phyloP scores from a whole-genome alignment of 768 basidiomycete genomes.

The Lactifluus pinguis region DNA sequence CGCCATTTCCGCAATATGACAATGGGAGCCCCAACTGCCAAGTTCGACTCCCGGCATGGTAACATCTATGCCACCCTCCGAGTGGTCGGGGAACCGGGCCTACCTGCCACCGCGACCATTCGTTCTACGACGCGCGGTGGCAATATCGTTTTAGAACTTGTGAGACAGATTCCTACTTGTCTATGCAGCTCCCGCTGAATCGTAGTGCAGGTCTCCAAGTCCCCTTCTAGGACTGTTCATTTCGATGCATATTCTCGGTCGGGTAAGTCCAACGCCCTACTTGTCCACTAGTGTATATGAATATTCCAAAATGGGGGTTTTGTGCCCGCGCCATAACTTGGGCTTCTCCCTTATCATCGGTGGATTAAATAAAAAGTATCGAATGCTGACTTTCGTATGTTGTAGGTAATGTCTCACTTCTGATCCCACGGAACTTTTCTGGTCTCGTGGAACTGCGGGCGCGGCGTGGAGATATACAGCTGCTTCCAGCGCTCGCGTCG shows the following conservation, averaged over 20 bases:
- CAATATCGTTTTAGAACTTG: constrained; percentile 15
- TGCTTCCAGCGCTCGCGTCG: constrained; percentile 12
- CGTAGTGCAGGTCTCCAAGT: constrained; percentile 5
- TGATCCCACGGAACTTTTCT: constrained; percentile 17
- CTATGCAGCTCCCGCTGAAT: background rate
- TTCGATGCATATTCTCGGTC: constrained; percentile 14
- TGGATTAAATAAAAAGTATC: background rate
- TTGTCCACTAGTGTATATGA: background rate
- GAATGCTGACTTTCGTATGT: constrained; percentile 8
- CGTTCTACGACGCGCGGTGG: constrained; percentile 2
- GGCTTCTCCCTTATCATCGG: constrained; percentile 3
- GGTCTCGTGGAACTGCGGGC: constrained; percentile 14
- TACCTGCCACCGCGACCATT: constrained; percentile 4
- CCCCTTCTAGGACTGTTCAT: background rate
- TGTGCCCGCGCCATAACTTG: background rate
- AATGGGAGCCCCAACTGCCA: constrained; percentile 7
- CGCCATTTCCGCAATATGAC: constrained; percentile 2
- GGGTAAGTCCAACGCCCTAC: constrained; percentile 4
- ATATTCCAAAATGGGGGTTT: constrained; percentile 3
- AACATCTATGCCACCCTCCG: constrained; percentile 2
- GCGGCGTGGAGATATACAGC: constrained; percentile 2
- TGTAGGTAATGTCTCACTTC: constrained; percentile 15
- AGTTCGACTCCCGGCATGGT: constrained; percentile 4
- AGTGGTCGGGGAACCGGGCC: background rate
- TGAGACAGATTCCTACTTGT: background rate